Conservation (phyloP, 176 grass and related monocot species). For the Chrysopogon serrulatus region DNA sequence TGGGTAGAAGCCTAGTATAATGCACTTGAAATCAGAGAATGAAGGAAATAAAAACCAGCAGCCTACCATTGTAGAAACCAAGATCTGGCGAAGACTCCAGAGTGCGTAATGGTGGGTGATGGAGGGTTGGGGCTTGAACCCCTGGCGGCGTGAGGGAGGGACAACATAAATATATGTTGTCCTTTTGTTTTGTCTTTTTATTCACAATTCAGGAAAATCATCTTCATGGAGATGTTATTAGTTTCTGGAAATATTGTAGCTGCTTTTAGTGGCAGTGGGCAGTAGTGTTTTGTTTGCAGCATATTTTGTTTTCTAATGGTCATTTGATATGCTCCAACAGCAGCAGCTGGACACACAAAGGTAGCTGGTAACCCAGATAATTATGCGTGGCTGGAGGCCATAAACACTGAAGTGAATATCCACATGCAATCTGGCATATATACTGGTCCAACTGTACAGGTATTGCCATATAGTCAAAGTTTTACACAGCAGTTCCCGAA, state of each 20-base stretch:
- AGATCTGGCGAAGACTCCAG: too few relatives aligned
- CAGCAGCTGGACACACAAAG: slow-evolving; percentile 11
- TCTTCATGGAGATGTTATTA: neutral
- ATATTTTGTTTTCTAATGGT: slow-evolving; percentile 16
- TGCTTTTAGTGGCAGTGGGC: neutral
- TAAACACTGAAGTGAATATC: slow-evolving; percentile 31
- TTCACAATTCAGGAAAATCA: neutral
- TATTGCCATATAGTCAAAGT: neutral
- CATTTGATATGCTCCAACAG: slow-evolving; percentile 22
- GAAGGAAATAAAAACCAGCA: neutral
- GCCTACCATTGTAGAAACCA: neutral
- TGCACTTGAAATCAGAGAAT: neutral
- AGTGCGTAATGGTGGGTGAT: too few relatives aligned
- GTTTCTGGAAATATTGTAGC: neutral
- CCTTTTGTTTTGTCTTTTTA: neutral
- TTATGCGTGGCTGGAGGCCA: slow-evolving; percentile 59
- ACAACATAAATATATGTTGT: neutral
- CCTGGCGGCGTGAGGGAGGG: too few relatives aligned
- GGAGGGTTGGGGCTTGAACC: too few relatives aligned
- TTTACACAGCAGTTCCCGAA: neutral
- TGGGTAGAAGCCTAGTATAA: neutral
- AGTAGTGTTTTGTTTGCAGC: neutral
- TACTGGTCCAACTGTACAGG: slow-evolving; percentile 49
- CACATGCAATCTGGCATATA: slow-evolving; percentile 60
- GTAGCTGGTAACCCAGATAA: slow-evolving; percentile 19